Evolutionary conservation across 805 yeast species (phyloP).

Genomic region (Yarrowia sp.): DNA sequence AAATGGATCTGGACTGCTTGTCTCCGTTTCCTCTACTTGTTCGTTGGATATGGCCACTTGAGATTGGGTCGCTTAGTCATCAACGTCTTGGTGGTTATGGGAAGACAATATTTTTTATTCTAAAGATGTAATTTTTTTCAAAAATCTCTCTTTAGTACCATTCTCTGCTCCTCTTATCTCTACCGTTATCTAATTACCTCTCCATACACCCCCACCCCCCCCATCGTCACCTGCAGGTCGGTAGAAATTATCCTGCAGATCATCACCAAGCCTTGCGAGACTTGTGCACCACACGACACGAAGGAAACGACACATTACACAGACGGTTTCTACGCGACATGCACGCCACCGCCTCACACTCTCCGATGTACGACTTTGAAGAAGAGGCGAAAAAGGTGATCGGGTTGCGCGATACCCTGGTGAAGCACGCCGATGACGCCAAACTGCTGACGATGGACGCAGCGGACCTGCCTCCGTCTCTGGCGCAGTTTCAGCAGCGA

Average conservation of each 20-base stretch:
- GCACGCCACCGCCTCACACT: no score
- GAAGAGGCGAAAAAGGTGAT: conserved; percentile 29
- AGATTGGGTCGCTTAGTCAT: no score
- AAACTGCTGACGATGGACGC: conserved; percentile 25
- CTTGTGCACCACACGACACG: not conserved
- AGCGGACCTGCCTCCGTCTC: not conserved
- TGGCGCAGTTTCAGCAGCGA: conserved; percentile 26
- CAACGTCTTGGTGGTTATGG: no score
- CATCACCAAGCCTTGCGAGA: not conserved
- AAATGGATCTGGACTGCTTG: no score
- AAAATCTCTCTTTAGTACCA: no score
- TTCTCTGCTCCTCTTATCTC: not conserved
- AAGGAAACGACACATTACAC: not conserved
- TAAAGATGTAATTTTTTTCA: no score
- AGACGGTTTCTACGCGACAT: no score
- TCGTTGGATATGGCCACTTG: no score
- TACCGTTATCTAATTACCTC: no score
- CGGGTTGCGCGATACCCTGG: conserved; percentile 27
- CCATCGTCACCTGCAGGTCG: not conserved
- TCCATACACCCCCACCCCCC: no score
- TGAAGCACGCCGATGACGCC: conserved; percentile 28
- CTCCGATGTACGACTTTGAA: conserved; percentile 26
- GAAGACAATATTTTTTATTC: no score
- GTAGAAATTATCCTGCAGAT: not conserved
- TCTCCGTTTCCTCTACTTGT: no score